Conservation (phyloP, 2,329 filamentous ascomycete species). For the Aspergillus ustus region DNA sequence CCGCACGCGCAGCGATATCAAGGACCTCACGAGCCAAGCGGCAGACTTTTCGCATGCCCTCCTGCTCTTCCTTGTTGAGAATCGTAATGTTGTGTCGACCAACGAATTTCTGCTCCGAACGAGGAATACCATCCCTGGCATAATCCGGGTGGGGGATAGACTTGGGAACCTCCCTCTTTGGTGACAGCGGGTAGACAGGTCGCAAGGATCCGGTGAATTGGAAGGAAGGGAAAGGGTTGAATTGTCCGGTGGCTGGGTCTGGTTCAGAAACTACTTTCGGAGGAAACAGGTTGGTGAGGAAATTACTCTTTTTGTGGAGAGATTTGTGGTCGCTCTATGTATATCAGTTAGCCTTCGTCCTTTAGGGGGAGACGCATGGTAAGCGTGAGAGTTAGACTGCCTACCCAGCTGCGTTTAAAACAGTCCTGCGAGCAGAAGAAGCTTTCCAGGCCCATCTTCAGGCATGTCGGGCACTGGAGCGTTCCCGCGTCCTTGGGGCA, state of each 20-base stretch:
- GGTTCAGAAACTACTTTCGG: slow-evolving; percentile 88
- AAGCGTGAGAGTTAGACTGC: slow-evolving; percentile 40
- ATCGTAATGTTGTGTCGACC: slow-evolving; percentile 82
- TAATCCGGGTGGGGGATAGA: slow-evolving; percentile 87
- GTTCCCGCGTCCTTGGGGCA: slow-evolving; percentile 85
- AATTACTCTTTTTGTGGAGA: slow-evolving; percentile 78
- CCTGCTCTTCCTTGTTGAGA: slow-evolving; percentile 77
- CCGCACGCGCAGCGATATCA: slow-evolving; percentile 82
- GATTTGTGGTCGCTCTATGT: slow-evolving; percentile 78
- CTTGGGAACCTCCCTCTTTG: slow-evolving; percentile 73
- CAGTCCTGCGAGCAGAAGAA: slow-evolving; percentile 98
- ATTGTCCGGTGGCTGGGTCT: slow-evolving; percentile 85
- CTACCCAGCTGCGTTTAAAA: slow-evolving; percentile 98
- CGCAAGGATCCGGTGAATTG: slow-evolving; percentile 79
- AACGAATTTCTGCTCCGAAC: slow-evolving; percentile 66
- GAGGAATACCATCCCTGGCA: slow-evolving; percentile 77
- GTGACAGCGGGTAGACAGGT: slow-evolving; percentile 84
- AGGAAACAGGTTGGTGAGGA: slow-evolving; percentile 73
- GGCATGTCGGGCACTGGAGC: slow-evolving; percentile 91
- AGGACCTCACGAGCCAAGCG: slow-evolving; percentile 85
- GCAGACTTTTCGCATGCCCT: slow-evolving; percentile 93
- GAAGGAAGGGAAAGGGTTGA: slow-evolving; percentile 91
- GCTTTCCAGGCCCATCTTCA: slow-evolving; percentile 87
- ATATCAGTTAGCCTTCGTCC: slow-evolving; percentile 19
- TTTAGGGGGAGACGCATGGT: slow-evolving; percentile 15